Evolutionary conservation across 2,329 filamentous ascomycete species (phyloP).

Genomic region (Fusarium sp.): DNA sequence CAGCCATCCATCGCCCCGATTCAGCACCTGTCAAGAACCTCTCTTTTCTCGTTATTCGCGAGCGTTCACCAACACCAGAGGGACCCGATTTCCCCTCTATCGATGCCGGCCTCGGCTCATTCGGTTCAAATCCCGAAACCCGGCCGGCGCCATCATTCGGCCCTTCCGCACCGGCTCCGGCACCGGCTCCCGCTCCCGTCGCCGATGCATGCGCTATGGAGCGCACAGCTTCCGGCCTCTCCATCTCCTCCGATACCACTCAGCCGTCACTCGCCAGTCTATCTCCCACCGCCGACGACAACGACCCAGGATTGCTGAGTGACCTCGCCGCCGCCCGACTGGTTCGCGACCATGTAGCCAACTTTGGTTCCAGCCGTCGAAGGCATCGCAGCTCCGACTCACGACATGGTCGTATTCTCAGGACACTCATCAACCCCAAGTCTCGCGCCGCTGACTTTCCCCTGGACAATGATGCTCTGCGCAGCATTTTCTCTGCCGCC

Average conservation of each 20-base stretch:
- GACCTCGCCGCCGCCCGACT: constrained; percentile 65
- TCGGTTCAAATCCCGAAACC: constrained; percentile 34
- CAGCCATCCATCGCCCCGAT: constrained; percentile 36
- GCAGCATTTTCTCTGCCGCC: constrained; percentile 71
- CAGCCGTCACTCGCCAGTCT: constrained; percentile 50
- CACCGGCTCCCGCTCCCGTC: constrained; percentile 21
- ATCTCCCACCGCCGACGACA: constrained; percentile 48
- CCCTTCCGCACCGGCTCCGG: constrained; percentile 24
- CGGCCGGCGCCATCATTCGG: constrained; percentile 38
- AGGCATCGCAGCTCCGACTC: constrained; percentile 63
- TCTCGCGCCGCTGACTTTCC: constrained; percentile 62
- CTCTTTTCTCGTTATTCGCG: constrained; percentile 59
- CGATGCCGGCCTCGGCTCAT: constrained; percentile 34
- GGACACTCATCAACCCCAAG: constrained; percentile 69
- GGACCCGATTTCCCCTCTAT: constrained; percentile 33
- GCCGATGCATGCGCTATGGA: constrained; percentile 57
- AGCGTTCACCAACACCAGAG: constrained; percentile 50
- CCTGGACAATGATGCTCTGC: constrained; percentile 70
- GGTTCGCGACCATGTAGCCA: constrained; percentile 64
- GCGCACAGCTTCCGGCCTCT: constrained; percentile 64
- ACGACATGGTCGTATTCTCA: constrained; percentile 70
- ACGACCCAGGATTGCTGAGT: constrained; percentile 55
- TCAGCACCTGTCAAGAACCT: constrained; percentile 53
- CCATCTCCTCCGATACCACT: constrained; percentile 61
- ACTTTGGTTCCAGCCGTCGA: constrained; percentile 51